These are phyloP conservation scores for Jamesozyma spencerorum DNA, from an alignment of 805 yeast species.

Conservation along the genomic window DNA sequence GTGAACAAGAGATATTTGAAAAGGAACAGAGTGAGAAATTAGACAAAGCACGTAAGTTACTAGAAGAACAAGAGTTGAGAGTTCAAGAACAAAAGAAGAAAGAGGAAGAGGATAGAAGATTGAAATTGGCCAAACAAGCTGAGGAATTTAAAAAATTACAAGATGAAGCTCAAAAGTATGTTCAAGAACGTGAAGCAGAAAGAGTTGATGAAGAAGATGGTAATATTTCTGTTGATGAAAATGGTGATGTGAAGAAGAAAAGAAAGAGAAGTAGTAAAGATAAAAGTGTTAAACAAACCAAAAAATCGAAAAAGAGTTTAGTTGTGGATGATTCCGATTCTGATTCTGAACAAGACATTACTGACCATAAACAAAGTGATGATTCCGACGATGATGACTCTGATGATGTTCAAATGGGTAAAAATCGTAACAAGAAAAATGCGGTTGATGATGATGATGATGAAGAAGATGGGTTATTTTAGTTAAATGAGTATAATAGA, in stretches of 20 bases:
- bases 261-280: constrained; percentile 36
- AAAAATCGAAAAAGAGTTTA: constrained; percentile 32
- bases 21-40: constrained; percentile 48
- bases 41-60: constrained; percentile 59
- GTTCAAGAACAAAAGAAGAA: constrained; percentile 40
- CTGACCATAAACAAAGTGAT: constrained; percentile 27
- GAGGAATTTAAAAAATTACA: constrained; percentile 43
- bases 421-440: constrained; percentile 6
- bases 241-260: constrained; percentile 17
- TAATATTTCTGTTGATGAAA: constrained; percentile 21
- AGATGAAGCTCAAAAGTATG: constrained; percentile 50
- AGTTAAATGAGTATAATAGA: constrained; percentile 1
- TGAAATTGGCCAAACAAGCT: constrained; percentile 40
- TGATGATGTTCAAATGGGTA: constrained; percentile 6
- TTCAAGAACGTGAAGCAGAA: constrained; percentile 42
- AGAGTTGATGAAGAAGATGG: constrained; percentile 34
- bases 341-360: constrained; percentile 23
- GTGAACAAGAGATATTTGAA: constrained; percentile 66
- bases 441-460: constrained; percentile 10
- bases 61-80: constrained; percentile 48
- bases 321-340: constrained; percentile 23
- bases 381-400: constrained; percentile 37
- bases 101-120: constrained; percentile 40
- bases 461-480: constrained; percentile 16
- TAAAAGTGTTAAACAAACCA: constrained; percentile 40